A percentile compares a stretch with the other conserved stretches of the same genome.
phyloP scores from a whole-genome alignment of 345 rosid genomes.

The Gynandropsis gynandra region DNA sequence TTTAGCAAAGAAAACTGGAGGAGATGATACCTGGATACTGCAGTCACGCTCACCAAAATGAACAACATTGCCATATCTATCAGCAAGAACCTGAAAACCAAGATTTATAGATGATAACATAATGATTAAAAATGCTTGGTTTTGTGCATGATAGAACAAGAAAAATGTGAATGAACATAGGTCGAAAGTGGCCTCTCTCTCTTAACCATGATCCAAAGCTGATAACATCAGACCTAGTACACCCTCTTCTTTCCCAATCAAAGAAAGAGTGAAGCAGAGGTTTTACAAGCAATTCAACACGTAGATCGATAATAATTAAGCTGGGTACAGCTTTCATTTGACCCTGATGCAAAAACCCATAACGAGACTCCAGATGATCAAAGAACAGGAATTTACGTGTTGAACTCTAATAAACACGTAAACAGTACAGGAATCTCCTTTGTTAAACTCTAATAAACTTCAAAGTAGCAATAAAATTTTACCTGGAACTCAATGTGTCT shows the following conservation, averaged over 20 bases:
- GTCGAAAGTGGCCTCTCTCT: neutral
- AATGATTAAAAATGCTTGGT: conserved; percentile 1
- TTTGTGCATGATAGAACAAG: neutral
- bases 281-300: neutral
- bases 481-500: conserved; percentile 99
- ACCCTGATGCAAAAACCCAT: too few species aligned
- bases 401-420: conserved; percentile 1
- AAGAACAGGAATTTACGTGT: neutral
- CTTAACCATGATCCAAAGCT: too few species aligned
- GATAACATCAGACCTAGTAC: too few species aligned
- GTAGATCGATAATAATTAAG: neutral
- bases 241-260: neutral
- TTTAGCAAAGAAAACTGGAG: neutral
- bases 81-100: conserved; percentile 80
- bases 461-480: conserved; percentile 14
- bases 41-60: conserved; percentile 99
- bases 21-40: conserved; percentile 79
- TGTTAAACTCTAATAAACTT: neutral
- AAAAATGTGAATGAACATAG: neutral
- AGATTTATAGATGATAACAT: conserved; percentile 12
- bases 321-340: too few species aligned
- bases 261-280: neutral
- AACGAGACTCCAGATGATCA: too few species aligned
- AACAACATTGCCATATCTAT: conserved; percentile 91
- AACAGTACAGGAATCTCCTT: neutral